Evolutionary conservation across 2,329 filamentous ascomycete genomes (phyloP).

Genomic region (Plenodomus biglobosus): DNA sequence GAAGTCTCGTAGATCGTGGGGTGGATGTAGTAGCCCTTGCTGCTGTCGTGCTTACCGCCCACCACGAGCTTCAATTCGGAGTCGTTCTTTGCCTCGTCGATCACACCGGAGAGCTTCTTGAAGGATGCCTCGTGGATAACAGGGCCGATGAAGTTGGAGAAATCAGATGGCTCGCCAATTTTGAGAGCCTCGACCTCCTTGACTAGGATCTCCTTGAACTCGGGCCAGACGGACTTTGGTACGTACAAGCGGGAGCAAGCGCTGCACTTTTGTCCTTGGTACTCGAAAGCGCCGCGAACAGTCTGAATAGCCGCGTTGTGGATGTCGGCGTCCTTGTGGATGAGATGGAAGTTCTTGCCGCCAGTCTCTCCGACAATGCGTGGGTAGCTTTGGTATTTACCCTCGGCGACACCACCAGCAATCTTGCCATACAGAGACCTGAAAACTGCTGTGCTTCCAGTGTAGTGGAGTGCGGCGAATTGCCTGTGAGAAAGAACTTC

Average conservation of each 20-base stretch:
- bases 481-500: conserved; percentile 73
- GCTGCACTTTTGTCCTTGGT: conserved; percentile 88
- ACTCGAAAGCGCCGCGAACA: conserved; percentile 85
- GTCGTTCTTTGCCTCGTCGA: conserved; percentile 79
- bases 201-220: conserved; percentile 68
- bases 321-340: conserved; percentile 76
- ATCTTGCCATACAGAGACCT: conserved; percentile 85
- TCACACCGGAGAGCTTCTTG: conserved; percentile 74
- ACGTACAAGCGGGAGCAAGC: conserved; percentile 81
- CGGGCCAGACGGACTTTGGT: conserved; percentile 70
- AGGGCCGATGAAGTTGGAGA: conserved; percentile 80
- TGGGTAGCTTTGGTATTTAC: conserved; percentile 81
- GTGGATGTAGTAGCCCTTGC: conserved; percentile 79
- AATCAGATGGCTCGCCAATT: conserved; percentile 69
- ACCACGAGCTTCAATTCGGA: conserved; percentile 69
- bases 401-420: conserved; percentile 75
- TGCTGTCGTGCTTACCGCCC: conserved; percentile 76
- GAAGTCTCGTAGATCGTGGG: conserved; percentile 79
- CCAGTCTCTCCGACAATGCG: conserved; percentile 89
- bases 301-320: conserved; percentile 79
- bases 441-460: conserved; percentile 90
- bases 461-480: conserved; percentile 93
- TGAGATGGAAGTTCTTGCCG: conserved; percentile 89
- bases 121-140: conserved; percentile 83
- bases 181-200: conserved; percentile 70